Percentiles rank a stretch among this genome's conserved stretches.
Conservation (phyloP, 139 green algal species). For the Zygnema cylindricum region DNA sequence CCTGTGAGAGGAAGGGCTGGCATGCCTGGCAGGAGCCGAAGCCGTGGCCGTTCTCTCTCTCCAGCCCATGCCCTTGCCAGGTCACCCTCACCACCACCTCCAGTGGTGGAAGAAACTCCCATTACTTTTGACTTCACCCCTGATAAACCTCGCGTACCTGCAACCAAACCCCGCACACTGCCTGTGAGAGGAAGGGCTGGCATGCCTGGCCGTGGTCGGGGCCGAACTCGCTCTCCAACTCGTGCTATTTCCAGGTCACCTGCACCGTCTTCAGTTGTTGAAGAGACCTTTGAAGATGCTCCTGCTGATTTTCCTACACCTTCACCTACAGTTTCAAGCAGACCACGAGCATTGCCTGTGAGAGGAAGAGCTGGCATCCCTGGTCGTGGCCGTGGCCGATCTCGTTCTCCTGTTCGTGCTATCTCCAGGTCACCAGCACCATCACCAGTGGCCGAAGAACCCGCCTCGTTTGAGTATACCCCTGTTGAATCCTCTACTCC, state of each 20-base stretch:
- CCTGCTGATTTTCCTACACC: too few relatives aligned
- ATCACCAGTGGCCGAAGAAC: background rate
- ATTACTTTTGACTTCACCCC: background rate
- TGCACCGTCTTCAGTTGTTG: background rate
- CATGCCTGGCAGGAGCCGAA: background rate
- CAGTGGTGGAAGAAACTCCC: background rate
- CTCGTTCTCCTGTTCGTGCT: background rate
- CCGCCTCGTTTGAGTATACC: background rate
- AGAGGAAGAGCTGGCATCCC: background rate
- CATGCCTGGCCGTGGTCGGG: background rate
- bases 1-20: background rate
- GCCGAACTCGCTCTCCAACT: background rate
- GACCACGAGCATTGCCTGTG: background rate
- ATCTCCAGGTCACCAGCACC: background rate
- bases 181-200: background rate
- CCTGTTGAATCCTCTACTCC: background rate
- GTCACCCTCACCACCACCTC: background rate
- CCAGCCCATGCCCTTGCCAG: background rate
- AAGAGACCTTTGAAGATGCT: too few relatives aligned
- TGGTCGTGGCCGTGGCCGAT: background rate
- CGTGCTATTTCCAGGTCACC: background rate
- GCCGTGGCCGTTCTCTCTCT: background rate
- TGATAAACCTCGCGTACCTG: background rate
- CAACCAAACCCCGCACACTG: background rate
- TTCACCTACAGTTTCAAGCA: background rate